Base-by-base conservation (phyloP, 1,139 yeast species). In the Scheffersomyces cryptocercus region DNA sequence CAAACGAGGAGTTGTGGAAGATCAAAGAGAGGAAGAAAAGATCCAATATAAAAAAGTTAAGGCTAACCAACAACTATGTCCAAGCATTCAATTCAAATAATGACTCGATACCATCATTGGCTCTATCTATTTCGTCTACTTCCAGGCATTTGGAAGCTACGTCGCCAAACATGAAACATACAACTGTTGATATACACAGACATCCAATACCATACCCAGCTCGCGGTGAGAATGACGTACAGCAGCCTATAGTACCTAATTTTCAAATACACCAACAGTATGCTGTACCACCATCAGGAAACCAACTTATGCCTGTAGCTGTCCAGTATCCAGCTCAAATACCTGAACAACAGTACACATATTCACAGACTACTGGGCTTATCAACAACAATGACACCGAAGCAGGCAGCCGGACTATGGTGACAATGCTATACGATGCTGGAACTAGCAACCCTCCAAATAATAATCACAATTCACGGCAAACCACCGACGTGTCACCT, bases 1-100 rank as follows among this genome's bases (percentile, higher is more conserved):
- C 74, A 24, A 51, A 44, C 47, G 63, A 54, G 26, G 64, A 60
- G 43, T 44, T 50, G 45, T 45, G 40, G 36, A 44, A 56, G 32
- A 58, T 58, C 26, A 52, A 51, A 35, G 51, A 53, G 29, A 46
- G 64, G 1, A 55, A 48, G 35, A 46, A 47, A 34, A 29, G 56
- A 14, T 41, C 51, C 28, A 43, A 37, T 13, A 46, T 43, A 40
- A 49, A 48, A 39, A 46, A 43, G 36, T 7, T 12, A 15, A 15
- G 24, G 10, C 24, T 31, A 5, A 31, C 11, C 35, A 20, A 31
- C n/a, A 31, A 31, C 13, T 31, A 14, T 31, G 35, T 31, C 35
- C 35, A 31, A 5, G 35, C 35, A 12, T 31, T 15, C 35, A 31
- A 31, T 31, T 31, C 20, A 20, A 15, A 31, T 20, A 31, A 31